Evolutionary conservation across 1,284 basidiomycete genomes (phyloP), one percentile per base, ranked within the genome.

Genomic region (Fomitopsis palustris): DNA sequence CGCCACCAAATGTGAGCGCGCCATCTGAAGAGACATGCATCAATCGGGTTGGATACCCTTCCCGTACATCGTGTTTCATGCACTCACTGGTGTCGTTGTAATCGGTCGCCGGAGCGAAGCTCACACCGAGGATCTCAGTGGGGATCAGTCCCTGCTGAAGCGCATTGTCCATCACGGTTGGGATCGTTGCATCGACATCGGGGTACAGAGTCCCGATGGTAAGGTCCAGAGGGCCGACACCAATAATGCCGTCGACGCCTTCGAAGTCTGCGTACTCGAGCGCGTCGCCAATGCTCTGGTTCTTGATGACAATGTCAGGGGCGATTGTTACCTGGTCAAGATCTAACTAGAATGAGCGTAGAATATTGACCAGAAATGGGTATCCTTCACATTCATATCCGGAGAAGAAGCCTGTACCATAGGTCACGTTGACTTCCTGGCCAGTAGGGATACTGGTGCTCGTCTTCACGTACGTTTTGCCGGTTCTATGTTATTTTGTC

Each of bases 251-350:
- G 61, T 85, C 84, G 35, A 81, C 70, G 10, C 62, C 73, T 12
- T 37, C 27, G 59, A 85, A 79, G 17, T 81, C 80, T 10, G 64
- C 61, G 0, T 78, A 70, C 2, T 59, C 68, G n/a, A 64, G 69
- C 2, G 82, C 79, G 27, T 83, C 81, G 31, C 82, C 84, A 39
- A 86, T 80, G 45, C 75, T 77, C 69, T 87, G 84, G 21, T 75
- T 62, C 27, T 65, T 49, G 64, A 85, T 80, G 21, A 79, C 75
- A 31, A 85, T 73, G 5, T 61, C 69, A 1, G 71, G 55, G 4
- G 71, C 66, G 33, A 86, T 74, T 12, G 78, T 74, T 35, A 86
- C 77, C 35, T 72, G 72, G 63, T 86, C 83, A 42, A 65, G 76
- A 61, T 75, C 76, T 79, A 62, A 25, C 9, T 8, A 27, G 16